phyloP scores from a whole-genome alignment of 768 basidiomycete species.

The Naganishia onofrii region DNA sequence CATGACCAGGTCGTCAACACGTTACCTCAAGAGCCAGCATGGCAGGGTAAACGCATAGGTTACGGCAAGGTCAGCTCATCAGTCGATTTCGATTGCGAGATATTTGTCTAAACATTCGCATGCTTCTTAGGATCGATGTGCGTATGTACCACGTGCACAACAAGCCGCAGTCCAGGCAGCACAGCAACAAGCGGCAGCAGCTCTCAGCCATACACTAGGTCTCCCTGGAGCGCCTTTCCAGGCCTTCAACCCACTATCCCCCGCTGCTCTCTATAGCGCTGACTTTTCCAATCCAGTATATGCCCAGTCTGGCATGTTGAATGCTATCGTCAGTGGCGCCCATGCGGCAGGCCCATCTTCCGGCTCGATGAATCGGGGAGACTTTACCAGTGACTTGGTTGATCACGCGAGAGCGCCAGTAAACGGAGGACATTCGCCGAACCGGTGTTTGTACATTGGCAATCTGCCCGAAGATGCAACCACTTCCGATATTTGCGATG shows the following conservation, averaged over 20 bases:
- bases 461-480: conserved; percentile 96
- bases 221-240: conserved; percentile 50
- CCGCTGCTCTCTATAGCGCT: conserved; percentile 36
- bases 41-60: conserved; percentile 94
- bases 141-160: conserved; percentile 79
- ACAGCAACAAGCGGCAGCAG: conserved; percentile 53
- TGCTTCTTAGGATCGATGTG: conserved; percentile 70
- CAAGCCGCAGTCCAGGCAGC: conserved; percentile 69
- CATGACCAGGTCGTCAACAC: conserved; percentile 77
- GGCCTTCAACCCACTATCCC: conserved; percentile 43
- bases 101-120: not conserved
- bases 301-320: conserved; percentile 46
- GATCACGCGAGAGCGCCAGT: conserved; percentile 42
- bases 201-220: conserved; percentile 47
- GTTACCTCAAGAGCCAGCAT: conserved; percentile 82
- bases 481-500: conserved; percentile 91
- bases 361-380: conserved; percentile 4
- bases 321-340: conserved; percentile 37
- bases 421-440: conserved; percentile 59
- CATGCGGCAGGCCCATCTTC: conserved; percentile 33
- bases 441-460: conserved; percentile 90
- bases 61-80: conserved; percentile 68
- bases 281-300: conserved; percentile 47
- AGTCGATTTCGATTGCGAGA: not conserved
- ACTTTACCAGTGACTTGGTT: conserved; percentile 22